These are phyloP conservation scores for Cnidoscolus chayamansa DNA, from an alignment of 441 rosid genomes.

Conservation along the genomic window DNA sequence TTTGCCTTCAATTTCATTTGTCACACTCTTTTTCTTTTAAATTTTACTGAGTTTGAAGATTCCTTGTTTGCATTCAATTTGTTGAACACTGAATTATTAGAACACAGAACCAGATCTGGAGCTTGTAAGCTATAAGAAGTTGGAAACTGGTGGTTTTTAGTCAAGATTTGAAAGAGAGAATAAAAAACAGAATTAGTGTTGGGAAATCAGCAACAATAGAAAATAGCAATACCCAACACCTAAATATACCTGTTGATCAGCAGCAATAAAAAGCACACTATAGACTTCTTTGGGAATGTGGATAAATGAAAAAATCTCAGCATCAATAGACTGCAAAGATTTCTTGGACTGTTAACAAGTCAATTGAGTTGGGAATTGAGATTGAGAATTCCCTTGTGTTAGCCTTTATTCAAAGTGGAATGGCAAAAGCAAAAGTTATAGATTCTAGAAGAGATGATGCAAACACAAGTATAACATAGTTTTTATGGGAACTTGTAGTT, in stretches of 20 bases:
- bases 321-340: too few species aligned
- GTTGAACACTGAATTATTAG: too few species aligned
- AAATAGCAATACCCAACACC: neutral
- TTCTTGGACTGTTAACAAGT: neutral
- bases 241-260: too few species aligned
- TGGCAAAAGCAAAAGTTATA: neutral
- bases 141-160: neutral
- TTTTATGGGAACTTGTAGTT: neutral
- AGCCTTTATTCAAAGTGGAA: neutral
- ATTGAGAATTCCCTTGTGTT: neutral
- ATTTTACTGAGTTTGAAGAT: neutral
- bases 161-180: neutral
- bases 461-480: neutral
- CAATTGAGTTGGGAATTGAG: slow-evolving; percentile 6
- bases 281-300: too few species aligned
- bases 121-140: neutral
- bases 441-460: neutral
- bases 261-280: too few species aligned
- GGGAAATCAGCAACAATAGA: neutral
- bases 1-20: neutral
- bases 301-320: too few species aligned
- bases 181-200: neutral
- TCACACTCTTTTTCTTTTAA: neutral
- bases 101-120: neutral
- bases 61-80: too few species aligned